Percentiles rank a stretch among this genome's conserved stretches.
phyloP scores from a whole-genome alignment of 2,329 filamentous ascomycete species.

The Botryotinia globosa region DNA sequence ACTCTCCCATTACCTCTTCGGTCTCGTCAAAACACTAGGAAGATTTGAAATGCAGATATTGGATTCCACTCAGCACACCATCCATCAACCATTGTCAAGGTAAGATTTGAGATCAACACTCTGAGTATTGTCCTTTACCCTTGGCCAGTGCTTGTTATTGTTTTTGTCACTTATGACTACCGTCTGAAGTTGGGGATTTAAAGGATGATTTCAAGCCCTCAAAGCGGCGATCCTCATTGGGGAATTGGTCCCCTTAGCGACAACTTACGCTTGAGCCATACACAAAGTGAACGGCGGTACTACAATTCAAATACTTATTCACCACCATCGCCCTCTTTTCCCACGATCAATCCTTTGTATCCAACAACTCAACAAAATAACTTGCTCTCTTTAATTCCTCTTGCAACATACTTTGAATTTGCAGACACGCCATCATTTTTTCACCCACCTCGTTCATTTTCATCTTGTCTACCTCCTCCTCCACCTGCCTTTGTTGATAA shows the following conservation, averaged over 20 bases:
- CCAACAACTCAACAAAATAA: background rate
- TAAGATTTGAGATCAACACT: background rate
- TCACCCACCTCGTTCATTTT: background rate
- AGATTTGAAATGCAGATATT: background rate
- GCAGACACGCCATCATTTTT: background rate
- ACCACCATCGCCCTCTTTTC: background rate
- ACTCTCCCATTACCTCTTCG: background rate
- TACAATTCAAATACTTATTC: background rate
- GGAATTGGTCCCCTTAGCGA: slow-evolving; percentile 11
- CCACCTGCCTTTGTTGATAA: background rate
- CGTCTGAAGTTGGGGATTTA: background rate
- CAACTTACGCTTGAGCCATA: background rate
- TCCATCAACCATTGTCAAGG: background rate
- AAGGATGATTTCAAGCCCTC: background rate
- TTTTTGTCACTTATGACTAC: background rate
- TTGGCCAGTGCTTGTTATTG: background rate
- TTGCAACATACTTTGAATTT: background rate
- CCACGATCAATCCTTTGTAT: no score
- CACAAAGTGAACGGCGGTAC: background rate
- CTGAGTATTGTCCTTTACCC: background rate
- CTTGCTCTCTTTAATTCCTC: background rate
- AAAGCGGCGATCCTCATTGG: background rate
- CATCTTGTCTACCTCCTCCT: background rate
- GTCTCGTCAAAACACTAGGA: background rate
- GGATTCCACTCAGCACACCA: background rate